Percentiles rank a stretch among this genome's conserved stretches.
phyloP scores from a whole-genome alignment of 2,329 filamentous ascomycete species.

The Fusarium lyarnte region DNA sequence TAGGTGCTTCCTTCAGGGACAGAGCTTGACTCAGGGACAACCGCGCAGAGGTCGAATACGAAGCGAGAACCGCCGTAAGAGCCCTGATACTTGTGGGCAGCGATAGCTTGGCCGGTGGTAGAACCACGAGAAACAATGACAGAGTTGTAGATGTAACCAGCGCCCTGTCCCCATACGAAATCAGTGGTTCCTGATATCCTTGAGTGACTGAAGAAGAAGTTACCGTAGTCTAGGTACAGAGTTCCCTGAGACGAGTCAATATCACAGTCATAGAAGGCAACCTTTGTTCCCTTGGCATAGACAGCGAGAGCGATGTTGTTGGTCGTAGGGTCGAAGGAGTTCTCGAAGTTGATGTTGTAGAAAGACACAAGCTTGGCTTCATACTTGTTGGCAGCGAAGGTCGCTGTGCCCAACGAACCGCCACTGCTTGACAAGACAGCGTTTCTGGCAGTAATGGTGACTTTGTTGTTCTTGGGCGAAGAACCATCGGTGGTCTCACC shows the following conservation, averaged over 20 bases:
- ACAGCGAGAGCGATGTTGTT: conserved; percentile 38
- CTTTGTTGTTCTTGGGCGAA: conserved; percentile 64
- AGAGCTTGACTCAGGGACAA: conserved; percentile 45
- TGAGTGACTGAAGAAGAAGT: conserved; percentile 35
- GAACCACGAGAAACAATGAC: conserved; percentile 27
- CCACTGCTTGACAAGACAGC: conserved; percentile 26
- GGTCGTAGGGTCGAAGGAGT: conserved; percentile 16
- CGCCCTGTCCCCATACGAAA: conserved; percentile 38
- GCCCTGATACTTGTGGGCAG: conserved; percentile 42
- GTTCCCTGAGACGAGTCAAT: conserved; percentile 37
- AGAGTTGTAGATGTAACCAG: conserved; percentile 40
- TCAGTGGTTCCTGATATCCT: conserved; percentile 33
- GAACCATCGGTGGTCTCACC: conserved; percentile 56
- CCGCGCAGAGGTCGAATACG: conserved; percentile 53
- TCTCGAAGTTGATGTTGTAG: conserved; percentile 47
- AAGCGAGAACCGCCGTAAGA: conserved; percentile 49
- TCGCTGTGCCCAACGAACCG: conserved; percentile 32
- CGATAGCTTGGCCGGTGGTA: conserved; percentile 38
- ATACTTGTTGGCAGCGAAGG: conserved; percentile 43
- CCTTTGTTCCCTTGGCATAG: conserved; percentile 49
- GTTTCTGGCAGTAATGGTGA: conserved; percentile 54
- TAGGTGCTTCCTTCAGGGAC: conserved; percentile 40
- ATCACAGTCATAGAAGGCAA: conserved; percentile 52
- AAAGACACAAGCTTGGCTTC: conserved; percentile 43
- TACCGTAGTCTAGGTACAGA: conserved; percentile 37